Percentiles rank a stretch among this genome's conserved stretches.
Evolutionary conservation across 176 grass and related monocot species (phyloP).

Genomic region (Puya raimondii): DNA sequence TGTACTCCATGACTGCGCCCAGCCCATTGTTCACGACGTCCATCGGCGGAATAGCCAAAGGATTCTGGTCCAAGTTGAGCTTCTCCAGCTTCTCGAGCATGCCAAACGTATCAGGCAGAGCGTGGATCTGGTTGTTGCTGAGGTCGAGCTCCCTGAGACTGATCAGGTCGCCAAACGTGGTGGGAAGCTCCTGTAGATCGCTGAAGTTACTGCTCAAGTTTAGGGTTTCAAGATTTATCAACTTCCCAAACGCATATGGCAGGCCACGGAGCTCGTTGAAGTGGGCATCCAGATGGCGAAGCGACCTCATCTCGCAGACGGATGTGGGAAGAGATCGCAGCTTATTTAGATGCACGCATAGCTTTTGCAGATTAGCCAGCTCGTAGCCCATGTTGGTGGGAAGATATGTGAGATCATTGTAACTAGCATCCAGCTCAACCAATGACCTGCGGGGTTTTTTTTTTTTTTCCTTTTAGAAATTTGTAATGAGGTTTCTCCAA

Average conservation of each 20-base stretch:
- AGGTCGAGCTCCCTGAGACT: slow-evolving; percentile 72
- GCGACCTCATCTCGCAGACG: slow-evolving; percentile 60
- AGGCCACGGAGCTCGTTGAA: slow-evolving; percentile 76
- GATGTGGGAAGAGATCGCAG: slow-evolving; percentile 73
- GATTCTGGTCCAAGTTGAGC: slow-evolving; percentile 74
- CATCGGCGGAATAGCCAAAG: slow-evolving; percentile 43
- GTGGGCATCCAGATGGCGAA: slow-evolving; percentile 66
- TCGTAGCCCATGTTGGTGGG: slow-evolving; percentile 76
- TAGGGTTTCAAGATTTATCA: slow-evolving; percentile 64
- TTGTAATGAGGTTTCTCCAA: neutral
- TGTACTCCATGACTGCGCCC: slow-evolving; percentile 44
- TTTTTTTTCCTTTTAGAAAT: neutral
- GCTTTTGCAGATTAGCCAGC: slow-evolving; percentile 41
- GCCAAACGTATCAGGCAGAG: slow-evolving; percentile 64
- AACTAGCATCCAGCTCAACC: slow-evolving; percentile 71
- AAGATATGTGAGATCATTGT: slow-evolving; percentile 69
- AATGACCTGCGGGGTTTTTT: slow-evolving; percentile 33
- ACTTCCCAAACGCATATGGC: slow-evolving; percentile 53
- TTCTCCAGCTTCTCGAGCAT: slow-evolving; percentile 40
- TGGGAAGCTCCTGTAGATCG: slow-evolving; percentile 58
- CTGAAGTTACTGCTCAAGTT: slow-evolving; percentile 88
- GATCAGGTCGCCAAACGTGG: slow-evolving; percentile 47
- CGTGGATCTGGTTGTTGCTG: slow-evolving; percentile 89
- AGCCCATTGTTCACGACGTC: slow-evolving; percentile 44
- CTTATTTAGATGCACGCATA: slow-evolving; percentile 85